Percentiles rank a stretch among this genome's conserved stretches.
These are phyloP conservation scores for Fusarium xylarioides DNA, from an alignment of 2,329 filamentous ascomycete species.

Conservation along the genomic window DNA sequence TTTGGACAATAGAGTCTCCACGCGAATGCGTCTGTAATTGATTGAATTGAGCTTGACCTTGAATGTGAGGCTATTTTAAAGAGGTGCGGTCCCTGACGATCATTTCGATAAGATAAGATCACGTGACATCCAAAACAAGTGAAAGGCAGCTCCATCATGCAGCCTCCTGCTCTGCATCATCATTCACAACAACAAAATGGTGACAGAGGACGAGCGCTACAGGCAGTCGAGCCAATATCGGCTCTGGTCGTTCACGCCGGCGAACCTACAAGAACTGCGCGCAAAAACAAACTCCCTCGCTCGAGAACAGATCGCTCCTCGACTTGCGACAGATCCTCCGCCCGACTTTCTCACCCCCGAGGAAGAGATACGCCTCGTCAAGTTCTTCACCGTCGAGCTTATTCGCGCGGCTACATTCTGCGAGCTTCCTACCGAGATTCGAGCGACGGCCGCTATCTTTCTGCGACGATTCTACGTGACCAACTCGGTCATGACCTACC, in stretches of 20 bases:
- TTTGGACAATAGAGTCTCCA: slow-evolving; percentile 30
- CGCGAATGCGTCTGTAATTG: slow-evolving; percentile 34
- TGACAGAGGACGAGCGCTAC: slow-evolving; percentile 90
- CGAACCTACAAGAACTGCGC: slow-evolving; percentile 76
- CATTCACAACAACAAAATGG: slow-evolving; percentile 59
- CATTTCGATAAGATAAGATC: slow-evolving; percentile 20
- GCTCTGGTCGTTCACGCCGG: slow-evolving; percentile 88
- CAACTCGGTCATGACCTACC: slow-evolving; percentile 96
- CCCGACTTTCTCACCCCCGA: slow-evolving; percentile 84
- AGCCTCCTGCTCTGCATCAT: background rate
- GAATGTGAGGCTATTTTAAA: background rate
- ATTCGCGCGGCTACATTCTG: slow-evolving; percentile 65
- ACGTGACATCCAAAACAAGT: slow-evolving; percentile 12
- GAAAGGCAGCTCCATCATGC: background rate
- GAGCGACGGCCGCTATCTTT: slow-evolving; percentile 82
- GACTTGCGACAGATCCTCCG: slow-evolving; percentile 63
- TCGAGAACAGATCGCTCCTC: slow-evolving; percentile 64
- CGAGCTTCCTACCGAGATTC: slow-evolving; percentile 60
- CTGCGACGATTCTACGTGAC: slow-evolving; percentile 94
- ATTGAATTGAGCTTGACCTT: background rate
- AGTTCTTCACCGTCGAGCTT: slow-evolving; percentile 74
- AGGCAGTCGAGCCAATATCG: slow-evolving; percentile 89
- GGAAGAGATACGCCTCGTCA: slow-evolving; percentile 84
- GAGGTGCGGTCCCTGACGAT: background rate
- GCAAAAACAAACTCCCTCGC: slow-evolving; percentile 83